Base-by-base conservation (phyloP, 148 eudicot genomes). In the Vaccinium darrowii region DNA sequence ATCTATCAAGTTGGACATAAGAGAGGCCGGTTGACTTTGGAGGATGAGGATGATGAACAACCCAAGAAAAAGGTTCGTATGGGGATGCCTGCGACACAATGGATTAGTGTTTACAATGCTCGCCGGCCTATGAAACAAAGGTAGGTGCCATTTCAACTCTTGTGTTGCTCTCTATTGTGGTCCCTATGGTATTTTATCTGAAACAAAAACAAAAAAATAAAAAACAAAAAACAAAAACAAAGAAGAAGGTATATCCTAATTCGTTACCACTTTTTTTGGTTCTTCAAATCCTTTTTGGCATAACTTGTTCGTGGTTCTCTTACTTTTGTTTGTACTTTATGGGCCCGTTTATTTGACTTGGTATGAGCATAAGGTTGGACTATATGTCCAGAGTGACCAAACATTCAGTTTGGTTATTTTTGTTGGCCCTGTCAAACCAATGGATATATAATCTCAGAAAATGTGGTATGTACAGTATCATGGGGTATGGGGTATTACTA, bases 1-100 rank as follows among this genome's bases (percentile, higher is more conserved):
- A 90, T 91, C 85, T 78, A 82, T 84, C 93, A 91, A 85, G 97
- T 94, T 90, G 96, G 96, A 80, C 92, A 92, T 23, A 94, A 93
- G 90, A 88, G 96, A 86, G 94, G 92, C 33, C 87, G 98, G 27
- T 73, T 93, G 77, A 90, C 90, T 58, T 56, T 90, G 60, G 95
- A 93, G 21, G 92, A 92, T 12, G 98, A 86, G 51, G 94, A 90
- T 21, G 94, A 93, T 82, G 94, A 91, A 83, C 92, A 92, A 60
- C 93, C 98, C 19, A 90, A 90, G 85, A 94, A 94, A 87, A 93
- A 93, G 83, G 82, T 94, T 82, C 93, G 98, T 14, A 82, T 92
- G 90, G 98, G 98, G 54, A 90, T 88, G 90, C 95, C 96, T 88
- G 98, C 98, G 47, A 91, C 94, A 30, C 98, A 93, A 73, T 94